A percentile compares a stretch with the other conserved stretches of the same genome.
These are phyloP conservation scores for Sesbania bispinosa DNA, from an alignment of 306 rosid species.

Conservation along the genomic window DNA sequence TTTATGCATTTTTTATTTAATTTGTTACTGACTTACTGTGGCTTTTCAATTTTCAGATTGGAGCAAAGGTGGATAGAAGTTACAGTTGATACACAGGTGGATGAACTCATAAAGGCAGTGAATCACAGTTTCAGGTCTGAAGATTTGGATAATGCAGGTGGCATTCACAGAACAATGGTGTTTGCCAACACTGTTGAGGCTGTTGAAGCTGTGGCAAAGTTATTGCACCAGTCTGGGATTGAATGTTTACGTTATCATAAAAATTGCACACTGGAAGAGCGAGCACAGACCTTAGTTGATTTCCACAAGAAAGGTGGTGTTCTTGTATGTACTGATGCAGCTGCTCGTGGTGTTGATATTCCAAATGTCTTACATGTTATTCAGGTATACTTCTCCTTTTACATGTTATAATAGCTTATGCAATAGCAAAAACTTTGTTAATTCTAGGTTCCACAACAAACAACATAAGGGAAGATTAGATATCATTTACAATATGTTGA, in stretches of 20 bases:
- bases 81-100: constrained; percentile 68
- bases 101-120: constrained; percentile 79
- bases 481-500: not conserved
- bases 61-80: constrained; percentile 93
- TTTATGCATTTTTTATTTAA: constrained; percentile 12
- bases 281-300: constrained; percentile 63
- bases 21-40: constrained; percentile 5
- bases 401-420: not conserved
- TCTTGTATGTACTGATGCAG: constrained; percentile 97
- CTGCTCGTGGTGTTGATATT: constrained; percentile 92
- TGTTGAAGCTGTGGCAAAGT: constrained; percentile 78
- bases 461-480: not conserved
- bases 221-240: constrained; percentile 57
- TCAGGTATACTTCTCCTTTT: constrained; percentile 56
- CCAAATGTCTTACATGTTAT: constrained; percentile 84
- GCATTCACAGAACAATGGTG: constrained; percentile 71
- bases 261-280: constrained; percentile 81
- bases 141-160: constrained; percentile 39
- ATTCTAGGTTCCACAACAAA: not conserved
- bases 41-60: constrained; percentile 52
- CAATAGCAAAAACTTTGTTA: not conserved
- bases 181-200: constrained; percentile 94
- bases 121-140: constrained; percentile 44
- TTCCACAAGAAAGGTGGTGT: constrained; percentile 83
- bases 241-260: constrained; percentile 83